These are phyloP conservation scores for Starmerella etchellsii DNA, from an alignment of 805 yeast species.

Conservation along the genomic window DNA sequence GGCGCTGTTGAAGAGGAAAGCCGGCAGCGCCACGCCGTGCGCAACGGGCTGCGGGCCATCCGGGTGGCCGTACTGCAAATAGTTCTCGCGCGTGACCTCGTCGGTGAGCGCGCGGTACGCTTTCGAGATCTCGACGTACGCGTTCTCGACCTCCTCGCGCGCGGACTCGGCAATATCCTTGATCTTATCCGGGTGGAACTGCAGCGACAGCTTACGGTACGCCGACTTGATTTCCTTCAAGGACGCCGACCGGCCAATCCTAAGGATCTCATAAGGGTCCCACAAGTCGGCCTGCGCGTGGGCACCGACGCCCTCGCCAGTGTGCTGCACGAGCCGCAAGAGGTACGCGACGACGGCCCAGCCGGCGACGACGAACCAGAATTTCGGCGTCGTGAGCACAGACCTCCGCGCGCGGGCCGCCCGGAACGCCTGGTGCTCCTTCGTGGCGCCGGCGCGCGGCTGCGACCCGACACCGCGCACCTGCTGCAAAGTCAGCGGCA, in stretches of 20 bases:
- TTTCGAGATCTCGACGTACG: constrained; percentile 67
- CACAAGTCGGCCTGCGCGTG: constrained; percentile 31
- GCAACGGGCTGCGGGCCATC: constrained; percentile 87
- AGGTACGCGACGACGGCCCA: constrained; percentile 46
- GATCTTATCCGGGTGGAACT: constrained; percentile 88
- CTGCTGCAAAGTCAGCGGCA: constrained; percentile 47
- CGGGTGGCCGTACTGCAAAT: constrained; percentile 84
- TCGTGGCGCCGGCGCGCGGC: background rate
- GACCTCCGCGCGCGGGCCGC: background rate
- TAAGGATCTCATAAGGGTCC: constrained; percentile 86
- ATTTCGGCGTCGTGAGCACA: constrained; percentile 1
- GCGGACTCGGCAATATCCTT: constrained; percentile 38
- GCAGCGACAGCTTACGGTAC: constrained; percentile 75
- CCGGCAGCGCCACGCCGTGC: constrained; percentile 93
- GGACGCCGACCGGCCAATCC: constrained; percentile 50
- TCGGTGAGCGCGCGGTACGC: constrained; percentile 95
- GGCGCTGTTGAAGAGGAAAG: constrained; percentile 73
- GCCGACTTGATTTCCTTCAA: constrained; percentile 70
- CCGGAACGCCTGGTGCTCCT: constrained; percentile 9
- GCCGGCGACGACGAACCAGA: constrained; percentile 34
- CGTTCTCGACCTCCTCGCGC: constrained; percentile 56
- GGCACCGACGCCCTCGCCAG: constrained; percentile 20
- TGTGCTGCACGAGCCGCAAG: constrained; percentile 26
- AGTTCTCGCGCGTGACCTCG: constrained; percentile 70
- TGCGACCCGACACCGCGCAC: constrained; percentile 1